phyloP scores from a whole-genome alignment of 495 filamentous ascomycete species.

The Talaromyces wortmannii region DNA sequence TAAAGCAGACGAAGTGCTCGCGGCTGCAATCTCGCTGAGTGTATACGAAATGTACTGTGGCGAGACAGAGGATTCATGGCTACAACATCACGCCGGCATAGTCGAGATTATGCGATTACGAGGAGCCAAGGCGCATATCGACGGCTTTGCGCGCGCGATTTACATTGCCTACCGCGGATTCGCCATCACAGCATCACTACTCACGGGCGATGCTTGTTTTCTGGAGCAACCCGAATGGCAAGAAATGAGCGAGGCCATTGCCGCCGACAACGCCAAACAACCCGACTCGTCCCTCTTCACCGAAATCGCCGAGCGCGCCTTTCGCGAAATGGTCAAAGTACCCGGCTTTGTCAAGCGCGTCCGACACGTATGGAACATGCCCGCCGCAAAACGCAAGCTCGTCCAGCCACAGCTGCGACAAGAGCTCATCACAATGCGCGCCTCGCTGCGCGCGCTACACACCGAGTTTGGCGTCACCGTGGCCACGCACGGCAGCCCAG shows the following conservation, averaged over 20 bases:
- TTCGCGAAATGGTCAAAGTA: slow-evolving; percentile 16
- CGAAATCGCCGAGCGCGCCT: slow-evolving; percentile 20
- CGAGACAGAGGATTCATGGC: slow-evolving; percentile 21
- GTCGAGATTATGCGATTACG: slow-evolving; percentile 26
- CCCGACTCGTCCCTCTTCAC: slow-evolving; percentile 22
- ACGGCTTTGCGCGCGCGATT: slow-evolving; percentile 22
- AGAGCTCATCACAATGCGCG: slow-evolving; percentile 13
- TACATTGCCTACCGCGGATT: slow-evolving; percentile 26
- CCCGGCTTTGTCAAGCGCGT: slow-evolving; percentile 18
- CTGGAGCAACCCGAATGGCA: slow-evolving; percentile 26
- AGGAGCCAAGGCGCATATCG: slow-evolving; percentile 19
- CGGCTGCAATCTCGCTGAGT: slow-evolving; percentile 19
- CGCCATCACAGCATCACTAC: slow-evolving; percentile 20
- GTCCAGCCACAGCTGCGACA: slow-evolving; percentile 9
- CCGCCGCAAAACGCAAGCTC: slow-evolving; percentile 1
- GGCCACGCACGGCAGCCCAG: slow-evolving; percentile 7
- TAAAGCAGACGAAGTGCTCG: slow-evolving; percentile 16
- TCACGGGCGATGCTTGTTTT: slow-evolving; percentile 21
- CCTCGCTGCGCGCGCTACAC: slow-evolving; percentile 16
- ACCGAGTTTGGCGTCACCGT: slow-evolving; percentile 20
- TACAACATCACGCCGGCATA: slow-evolving; percentile 26
- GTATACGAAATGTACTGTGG: slow-evolving; percentile 28
- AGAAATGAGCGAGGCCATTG: slow-evolving; percentile 19
- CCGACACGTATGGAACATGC: slow-evolving; percentile 5
- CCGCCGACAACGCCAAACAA: slow-evolving; percentile 17